Percentiles rank a stretch among this genome's conserved stretches.
Conservation (phyloP, 2,329 filamentous ascomycete genomes). For the Penicillium sp. region DNA sequence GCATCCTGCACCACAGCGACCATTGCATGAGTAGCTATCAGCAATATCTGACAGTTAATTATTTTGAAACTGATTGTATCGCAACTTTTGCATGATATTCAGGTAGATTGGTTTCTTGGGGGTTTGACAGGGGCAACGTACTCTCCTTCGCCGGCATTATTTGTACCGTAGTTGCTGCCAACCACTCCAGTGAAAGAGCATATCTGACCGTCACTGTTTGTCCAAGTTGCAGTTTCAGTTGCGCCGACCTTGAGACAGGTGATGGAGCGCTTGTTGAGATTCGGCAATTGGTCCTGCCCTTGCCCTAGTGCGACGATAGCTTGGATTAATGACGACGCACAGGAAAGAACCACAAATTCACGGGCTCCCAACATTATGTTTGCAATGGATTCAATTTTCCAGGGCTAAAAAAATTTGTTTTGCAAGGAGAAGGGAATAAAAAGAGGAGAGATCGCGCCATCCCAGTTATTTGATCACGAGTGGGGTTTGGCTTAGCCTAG, state of each 20-base stretch:
- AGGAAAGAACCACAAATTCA: too few relatives aligned
- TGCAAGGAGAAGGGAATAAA: too few relatives aligned
- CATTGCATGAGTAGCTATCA: conserved; percentile 24
- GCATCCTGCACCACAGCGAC: conserved; percentile 23
- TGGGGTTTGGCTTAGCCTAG: not conserved
- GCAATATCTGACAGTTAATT: not conserved
- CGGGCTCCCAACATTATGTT: not conserved
- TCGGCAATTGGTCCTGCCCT: not conserved
- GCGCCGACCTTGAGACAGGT: conserved; percentile 19
- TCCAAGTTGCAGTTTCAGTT: conserved; percentile 20
- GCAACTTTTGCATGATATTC: too few relatives aligned
- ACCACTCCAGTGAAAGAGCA: conserved; percentile 18
- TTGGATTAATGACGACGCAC: too few relatives aligned
- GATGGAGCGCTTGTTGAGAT: conserved; percentile 12
- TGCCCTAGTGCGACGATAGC: not conserved
- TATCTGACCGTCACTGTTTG: conserved; percentile 16
- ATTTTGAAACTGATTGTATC: not conserved
- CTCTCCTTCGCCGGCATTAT: conserved; percentile 16
- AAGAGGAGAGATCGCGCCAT: too few relatives aligned
- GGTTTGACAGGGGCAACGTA: conserved; percentile 7
- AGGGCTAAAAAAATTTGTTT: too few relatives aligned
- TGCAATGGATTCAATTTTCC: too few relatives aligned
- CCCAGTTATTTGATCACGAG: too few relatives aligned
- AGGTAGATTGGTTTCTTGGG: too few relatives aligned
- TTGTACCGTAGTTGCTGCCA: conserved; percentile 20